Conservation (phyloP, 2,329 filamentous ascomycete genomes). For the Pseudocercospora musae region DNA sequence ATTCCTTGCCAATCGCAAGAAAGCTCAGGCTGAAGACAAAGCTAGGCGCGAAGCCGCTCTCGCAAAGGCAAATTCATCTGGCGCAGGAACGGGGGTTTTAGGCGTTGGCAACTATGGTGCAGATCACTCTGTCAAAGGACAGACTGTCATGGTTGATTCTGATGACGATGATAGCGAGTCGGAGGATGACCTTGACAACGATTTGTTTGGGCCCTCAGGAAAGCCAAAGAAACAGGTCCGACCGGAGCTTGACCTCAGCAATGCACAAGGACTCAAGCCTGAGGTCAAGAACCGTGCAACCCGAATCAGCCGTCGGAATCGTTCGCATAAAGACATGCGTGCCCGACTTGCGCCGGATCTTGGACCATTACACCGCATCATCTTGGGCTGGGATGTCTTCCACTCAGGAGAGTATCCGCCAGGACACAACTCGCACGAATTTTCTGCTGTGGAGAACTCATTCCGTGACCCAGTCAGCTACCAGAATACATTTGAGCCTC, state of each 20-base stretch:
- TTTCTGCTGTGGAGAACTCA: conserved; percentile 70
- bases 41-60: conserved; percentile 53
- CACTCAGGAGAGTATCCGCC: conserved; percentile 84
- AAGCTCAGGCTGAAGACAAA: conserved; percentile 71
- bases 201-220: conserved; percentile 57
- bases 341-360: conserved; percentile 88
- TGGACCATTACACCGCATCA: conserved; percentile 75
- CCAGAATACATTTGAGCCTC: conserved; percentile 82
- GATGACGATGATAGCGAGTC: conserved; percentile 53
- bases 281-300: conserved; percentile 66
- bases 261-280: conserved; percentile 32
- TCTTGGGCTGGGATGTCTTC: conserved; percentile 94
- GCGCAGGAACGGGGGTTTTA: conserved; percentile 74
- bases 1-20: conserved; percentile 71
- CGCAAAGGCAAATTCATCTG: conserved; percentile 49
- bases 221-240: conserved; percentile 43
- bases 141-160: conserved; percentile 85
- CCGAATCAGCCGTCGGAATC: conserved; percentile 75
- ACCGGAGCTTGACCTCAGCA: conserved; percentile 34
- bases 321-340: conserved; percentile 89
- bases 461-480: conserved; percentile 77
- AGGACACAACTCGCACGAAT: conserved; percentile 63
- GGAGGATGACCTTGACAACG: conserved; percentile 49
- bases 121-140: conserved; percentile 69
- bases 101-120: conserved; percentile 72